Conservation (phyloP, 129 eudicot species). For the Escallonia herrerae region DNA sequence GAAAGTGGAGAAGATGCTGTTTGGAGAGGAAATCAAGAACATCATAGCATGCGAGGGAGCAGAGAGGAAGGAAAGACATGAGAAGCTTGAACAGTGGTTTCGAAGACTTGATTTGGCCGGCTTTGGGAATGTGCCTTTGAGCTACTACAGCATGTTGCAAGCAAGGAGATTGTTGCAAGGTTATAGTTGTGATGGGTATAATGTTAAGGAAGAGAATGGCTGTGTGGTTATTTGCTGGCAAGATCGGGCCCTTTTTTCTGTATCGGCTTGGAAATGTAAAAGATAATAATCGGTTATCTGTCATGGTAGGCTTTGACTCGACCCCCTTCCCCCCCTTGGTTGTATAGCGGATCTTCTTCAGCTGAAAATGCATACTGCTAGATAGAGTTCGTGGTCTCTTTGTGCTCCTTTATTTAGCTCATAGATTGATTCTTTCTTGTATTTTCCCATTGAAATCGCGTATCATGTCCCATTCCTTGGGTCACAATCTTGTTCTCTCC, state of each 20-base stretch:
- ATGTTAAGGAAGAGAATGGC: slow-evolving; percentile 90
- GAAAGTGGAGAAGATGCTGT: slow-evolving; percentile 78
- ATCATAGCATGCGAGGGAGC: slow-evolving; percentile 82
- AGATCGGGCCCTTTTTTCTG: slow-evolving; percentile 77
- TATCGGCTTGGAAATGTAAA: slow-evolving; percentile 86
- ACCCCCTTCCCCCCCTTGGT: not conserved
- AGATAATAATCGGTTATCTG: slow-evolving; percentile 33
- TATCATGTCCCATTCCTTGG: no score
- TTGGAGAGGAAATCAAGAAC: slow-evolving; percentile 90
- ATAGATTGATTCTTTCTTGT: no score
- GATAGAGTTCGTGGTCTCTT: not conserved
- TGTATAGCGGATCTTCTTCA: slow-evolving; percentile 7
- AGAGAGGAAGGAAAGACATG: slow-evolving; percentile 84
- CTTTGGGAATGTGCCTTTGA: slow-evolving; percentile 65
- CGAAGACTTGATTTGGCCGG: slow-evolving; percentile 71
- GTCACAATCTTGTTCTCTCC: no score
- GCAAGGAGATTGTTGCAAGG: slow-evolving; percentile 76
- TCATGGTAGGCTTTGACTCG: not conserved
- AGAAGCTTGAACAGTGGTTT: slow-evolving; percentile 85
- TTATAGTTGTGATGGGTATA: slow-evolving; percentile 71
- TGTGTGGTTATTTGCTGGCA: slow-evolving; percentile 93
- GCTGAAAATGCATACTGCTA: slow-evolving; percentile 1
- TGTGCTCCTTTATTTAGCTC: not conserved
- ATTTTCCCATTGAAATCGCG: no score
- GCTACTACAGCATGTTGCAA: slow-evolving; percentile 81